Conservation (phyloP, 768 basidiomycete species). For the Leccinellum rugosiceps region DNA sequence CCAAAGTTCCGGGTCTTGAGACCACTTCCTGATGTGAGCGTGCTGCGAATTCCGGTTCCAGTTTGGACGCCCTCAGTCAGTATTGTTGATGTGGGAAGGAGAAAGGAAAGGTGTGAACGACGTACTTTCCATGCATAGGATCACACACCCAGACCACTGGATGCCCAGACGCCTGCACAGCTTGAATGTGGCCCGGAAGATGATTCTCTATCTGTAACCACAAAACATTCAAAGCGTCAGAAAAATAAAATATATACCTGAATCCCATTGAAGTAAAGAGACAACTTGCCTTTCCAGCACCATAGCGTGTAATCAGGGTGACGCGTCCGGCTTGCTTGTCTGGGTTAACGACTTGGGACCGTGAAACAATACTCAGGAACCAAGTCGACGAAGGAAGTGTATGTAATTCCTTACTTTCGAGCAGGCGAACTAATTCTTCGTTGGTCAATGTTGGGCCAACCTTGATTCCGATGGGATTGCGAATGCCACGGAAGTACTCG, state of each 20-base stretch:
- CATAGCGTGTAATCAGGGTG: conserved; percentile 91
- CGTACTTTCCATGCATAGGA: conserved; percentile 98
- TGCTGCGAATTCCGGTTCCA: conserved; percentile 46
- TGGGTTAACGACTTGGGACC: conserved; percentile 75
- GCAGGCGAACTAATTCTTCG: conserved; percentile 71
- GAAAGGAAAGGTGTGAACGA: conserved; percentile 10
- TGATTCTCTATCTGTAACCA: conserved; percentile 61
- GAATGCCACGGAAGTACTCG: conserved; percentile 89
- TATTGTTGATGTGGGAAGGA: not conserved
- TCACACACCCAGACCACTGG: conserved; percentile 95
- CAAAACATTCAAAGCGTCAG: not conserved
- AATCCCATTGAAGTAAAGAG: not conserved
- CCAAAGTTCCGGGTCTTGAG: conserved; percentile 91
- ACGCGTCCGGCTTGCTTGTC: conserved; percentile 78
- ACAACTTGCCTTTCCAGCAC: conserved; percentile 68
- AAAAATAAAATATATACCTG: not conserved
- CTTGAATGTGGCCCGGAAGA: conserved; percentile 76
- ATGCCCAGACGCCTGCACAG: conserved; percentile 77
- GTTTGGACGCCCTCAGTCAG: not conserved
- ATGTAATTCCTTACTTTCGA: conserved; percentile 58
- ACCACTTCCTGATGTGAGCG: conserved; percentile 72
- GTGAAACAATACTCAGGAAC: not conserved
- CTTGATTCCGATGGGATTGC: conserved; percentile 95
- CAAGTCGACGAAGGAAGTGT: not conserved
- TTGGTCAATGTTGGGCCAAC: conserved; percentile 84